Evolutionary conservation across 768 basidiomycete species (phyloP).

Genomic region (Boletus rufocinnamomeus): DNA sequence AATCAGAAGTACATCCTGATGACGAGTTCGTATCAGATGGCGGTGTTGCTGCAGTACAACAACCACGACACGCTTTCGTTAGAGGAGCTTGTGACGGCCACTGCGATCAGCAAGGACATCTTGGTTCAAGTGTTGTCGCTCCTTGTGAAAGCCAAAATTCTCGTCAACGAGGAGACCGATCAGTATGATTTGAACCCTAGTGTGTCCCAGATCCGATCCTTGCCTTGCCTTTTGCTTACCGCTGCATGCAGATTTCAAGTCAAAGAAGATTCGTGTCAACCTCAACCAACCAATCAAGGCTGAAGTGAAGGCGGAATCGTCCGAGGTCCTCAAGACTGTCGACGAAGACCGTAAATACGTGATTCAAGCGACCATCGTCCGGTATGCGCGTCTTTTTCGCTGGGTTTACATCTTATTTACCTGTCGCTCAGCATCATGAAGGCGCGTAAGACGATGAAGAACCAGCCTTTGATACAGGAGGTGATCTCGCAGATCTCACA

Average conservation of each 20-base stretch:
- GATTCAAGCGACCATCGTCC: slow-evolving; percentile 92
- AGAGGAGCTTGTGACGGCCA: slow-evolving; percentile 77
- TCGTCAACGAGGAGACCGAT: slow-evolving; percentile 85
- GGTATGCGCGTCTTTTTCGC: slow-evolving; percentile 36
- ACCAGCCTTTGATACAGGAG: slow-evolving; percentile 86
- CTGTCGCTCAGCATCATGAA: slow-evolving; percentile 79
- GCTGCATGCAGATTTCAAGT: slow-evolving; percentile 68
- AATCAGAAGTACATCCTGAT: slow-evolving; percentile 95
- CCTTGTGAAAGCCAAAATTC: slow-evolving; percentile 86
- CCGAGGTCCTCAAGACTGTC: slow-evolving; percentile 89
- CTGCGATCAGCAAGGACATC: slow-evolving; percentile 77
- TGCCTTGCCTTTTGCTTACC: background rate
- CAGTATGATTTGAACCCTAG: slow-evolving; percentile 92
- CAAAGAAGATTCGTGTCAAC: slow-evolving; percentile 91
- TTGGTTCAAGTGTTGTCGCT: slow-evolving; percentile 63
- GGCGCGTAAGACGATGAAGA: slow-evolving; percentile 93
- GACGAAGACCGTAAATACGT: slow-evolving; percentile 98
- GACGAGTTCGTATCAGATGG: slow-evolving; percentile 94
- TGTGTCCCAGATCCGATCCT: slow-evolving; percentile 27
- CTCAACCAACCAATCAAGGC: slow-evolving; percentile 92
- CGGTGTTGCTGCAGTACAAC: slow-evolving; percentile 94
- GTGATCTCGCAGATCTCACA: slow-evolving; percentile 87
- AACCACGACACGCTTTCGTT: slow-evolving; percentile 82
- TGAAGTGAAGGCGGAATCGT: slow-evolving; percentile 88
- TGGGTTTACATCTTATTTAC: background rate